phyloP scores from a whole-genome alignment of 352 stramenopile species.

The Phytophthora chlamydospora region DNA sequence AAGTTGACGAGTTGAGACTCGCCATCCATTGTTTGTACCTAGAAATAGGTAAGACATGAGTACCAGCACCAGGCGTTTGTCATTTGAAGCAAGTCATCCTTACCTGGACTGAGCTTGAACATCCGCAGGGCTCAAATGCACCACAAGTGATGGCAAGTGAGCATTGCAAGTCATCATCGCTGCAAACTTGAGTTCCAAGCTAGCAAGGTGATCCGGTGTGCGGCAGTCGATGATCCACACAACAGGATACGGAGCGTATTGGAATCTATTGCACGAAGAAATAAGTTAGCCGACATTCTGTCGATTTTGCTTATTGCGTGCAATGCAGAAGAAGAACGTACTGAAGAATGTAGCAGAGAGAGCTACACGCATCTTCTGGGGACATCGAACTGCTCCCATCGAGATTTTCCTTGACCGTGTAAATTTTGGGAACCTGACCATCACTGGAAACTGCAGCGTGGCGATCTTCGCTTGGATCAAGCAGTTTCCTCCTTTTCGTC shows the following conservation, averaged over 20 bases:
- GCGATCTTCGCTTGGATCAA: neutral
- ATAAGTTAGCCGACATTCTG: neutral
- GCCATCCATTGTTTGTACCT: slow-evolving; percentile 48
- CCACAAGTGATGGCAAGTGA: slow-evolving; percentile 55
- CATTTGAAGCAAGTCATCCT: neutral
- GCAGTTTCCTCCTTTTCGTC: slow-evolving; percentile 35
- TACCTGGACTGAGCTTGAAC: slow-evolving; percentile 40
- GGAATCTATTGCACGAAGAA: slow-evolving; percentile 16
- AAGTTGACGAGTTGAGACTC: slow-evolving; percentile 12
- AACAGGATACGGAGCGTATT: slow-evolving; percentile 38
- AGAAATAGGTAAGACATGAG: slow-evolving; percentile 7
- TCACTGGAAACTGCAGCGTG: neutral
- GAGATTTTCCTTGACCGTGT: neutral
- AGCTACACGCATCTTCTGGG: slow-evolving; percentile 1
- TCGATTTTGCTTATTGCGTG: no score
- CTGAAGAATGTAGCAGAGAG: slow-evolving; percentile 39
- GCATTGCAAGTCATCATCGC: slow-evolving; percentile 17
- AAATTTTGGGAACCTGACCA: slow-evolving; percentile 19
- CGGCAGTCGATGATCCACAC: slow-evolving; percentile 71
- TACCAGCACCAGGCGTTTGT: neutral
- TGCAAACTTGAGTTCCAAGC: slow-evolving; percentile 32
- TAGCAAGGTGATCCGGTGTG: slow-evolving; percentile 31
- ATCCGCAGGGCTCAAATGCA: slow-evolving; percentile 55
- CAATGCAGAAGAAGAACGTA: slow-evolving; percentile 4
- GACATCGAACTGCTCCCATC: neutral